Evolutionary conservation across 108 stramenopile species (phyloP).

Genomic region (Craspedostauros australis): DNA sequence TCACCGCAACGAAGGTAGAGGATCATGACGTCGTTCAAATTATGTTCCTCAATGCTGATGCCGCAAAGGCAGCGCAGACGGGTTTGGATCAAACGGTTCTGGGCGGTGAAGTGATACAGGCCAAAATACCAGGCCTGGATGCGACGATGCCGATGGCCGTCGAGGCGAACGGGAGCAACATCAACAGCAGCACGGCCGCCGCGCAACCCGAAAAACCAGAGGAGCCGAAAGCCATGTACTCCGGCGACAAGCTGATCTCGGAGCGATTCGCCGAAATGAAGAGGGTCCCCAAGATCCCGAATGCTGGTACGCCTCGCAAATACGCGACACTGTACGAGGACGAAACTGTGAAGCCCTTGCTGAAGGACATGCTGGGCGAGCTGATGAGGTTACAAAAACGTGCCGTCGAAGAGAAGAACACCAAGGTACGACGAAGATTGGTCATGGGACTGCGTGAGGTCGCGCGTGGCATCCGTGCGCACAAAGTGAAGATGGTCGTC

Average conservation of each 20-base stretch:
- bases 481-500: conserved; percentile 84
- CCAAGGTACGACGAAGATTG: conserved; percentile 67
- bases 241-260: conserved; percentile 76
- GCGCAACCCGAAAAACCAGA: conserved; percentile 6
- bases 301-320: conserved; percentile 37
- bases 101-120: conserved; percentile 58
- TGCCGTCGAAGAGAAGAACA: conserved; percentile 65
- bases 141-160: too few species aligned
- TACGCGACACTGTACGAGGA: conserved; percentile 55
- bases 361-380: conserved; percentile 78
- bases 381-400: conserved; percentile 79
- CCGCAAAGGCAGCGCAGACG: conserved; percentile 20
- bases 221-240: conserved; percentile 34
- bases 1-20: conserved; percentile 33
- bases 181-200: too few species aligned
- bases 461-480: conserved; percentile 74
- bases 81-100: conserved; percentile 59
- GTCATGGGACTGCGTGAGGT: conserved; percentile 92
- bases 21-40: conserved; percentile 21
- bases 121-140: too few species aligned
- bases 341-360: conserved; percentile 48
- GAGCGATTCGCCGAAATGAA: conserved; percentile 75
- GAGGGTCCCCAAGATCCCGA: conserved; percentile 78
- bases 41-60: neutral
- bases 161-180: too few species aligned